These are phyloP conservation scores for Tieghemostelium lacteum DNA, from an alignment of 78 protist species.

Conservation along the genomic window DNA sequence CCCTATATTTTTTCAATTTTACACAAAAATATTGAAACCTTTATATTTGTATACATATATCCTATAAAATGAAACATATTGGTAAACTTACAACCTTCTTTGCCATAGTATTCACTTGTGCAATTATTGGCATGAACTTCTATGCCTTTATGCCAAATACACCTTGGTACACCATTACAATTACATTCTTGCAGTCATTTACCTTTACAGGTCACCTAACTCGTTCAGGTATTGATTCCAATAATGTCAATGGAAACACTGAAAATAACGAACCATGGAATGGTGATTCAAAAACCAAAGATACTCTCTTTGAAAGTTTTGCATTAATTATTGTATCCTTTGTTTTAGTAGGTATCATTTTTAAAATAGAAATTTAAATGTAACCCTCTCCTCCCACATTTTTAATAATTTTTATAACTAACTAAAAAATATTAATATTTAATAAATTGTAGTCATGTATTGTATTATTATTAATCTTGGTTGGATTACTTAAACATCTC, in stretches of 20 bases:
- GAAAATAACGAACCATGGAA: constrained; percentile 18
- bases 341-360: constrained; percentile 47
- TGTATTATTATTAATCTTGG: not conserved
- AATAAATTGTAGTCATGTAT: constrained; percentile 22
- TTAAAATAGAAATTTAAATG: not conserved
- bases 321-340: constrained; percentile 32
- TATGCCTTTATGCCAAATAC: constrained; percentile 30
- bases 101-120: constrained; percentile 14
- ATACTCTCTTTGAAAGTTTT: constrained; percentile 8
- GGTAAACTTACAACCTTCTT: constrained; percentile 1
- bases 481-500: constrained; percentile 27
- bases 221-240: not conserved
- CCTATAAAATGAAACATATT: constrained; percentile 3
- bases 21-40: not conserved
- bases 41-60: not conserved
- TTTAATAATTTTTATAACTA: not conserved
- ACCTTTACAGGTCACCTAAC: constrained; percentile 12
- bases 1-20: not conserved
- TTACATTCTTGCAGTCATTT: not conserved
- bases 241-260: too few species aligned
- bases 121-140: constrained; percentile 33
- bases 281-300: constrained; percentile 13
- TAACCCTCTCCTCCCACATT: not conserved
- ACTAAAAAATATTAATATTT: too few species aligned
- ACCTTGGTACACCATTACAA: constrained; percentile 14